Evolutionary conservation across 768 basidiomycete species (phyloP), one percentile per base, ranked within the genome.

Genomic region (Trametes coccinea): DNA sequence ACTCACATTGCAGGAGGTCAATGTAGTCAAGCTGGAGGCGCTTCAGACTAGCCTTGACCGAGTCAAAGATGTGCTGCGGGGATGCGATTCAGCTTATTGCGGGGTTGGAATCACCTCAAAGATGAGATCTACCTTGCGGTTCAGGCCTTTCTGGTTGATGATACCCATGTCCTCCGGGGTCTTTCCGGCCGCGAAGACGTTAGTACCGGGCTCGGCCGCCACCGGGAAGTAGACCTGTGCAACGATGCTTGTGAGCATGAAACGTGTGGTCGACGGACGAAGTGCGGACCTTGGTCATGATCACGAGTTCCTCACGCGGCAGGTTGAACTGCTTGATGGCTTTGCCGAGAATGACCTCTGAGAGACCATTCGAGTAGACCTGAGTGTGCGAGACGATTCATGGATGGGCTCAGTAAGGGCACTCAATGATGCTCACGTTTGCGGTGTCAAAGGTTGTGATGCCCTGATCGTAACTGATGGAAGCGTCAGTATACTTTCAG

Each of bases 1-100:
- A 57, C 78, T 62, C 66, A 79, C 87, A 88, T 76, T 92, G 90
- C 7, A 91, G 73, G 1, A 92, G 73, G 67, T 92, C 92, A 67
- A 93, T 79, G 63, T 91, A 90, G 53, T 92, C 90, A 30, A 90
- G 71, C 48, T 90, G 86, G 2, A 93, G 78, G 16, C 90, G 80
- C 69, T 87, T 73, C 60, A 92, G 72, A 47, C 84, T 84, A 14
- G 76, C 74, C 67, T 86, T 85, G 39, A 88, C 82, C 0, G 84
- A 76, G 37, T 86, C 87, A 65, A 93, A 92, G 41, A 92, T 90
- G 66, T 87, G 84, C 85, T 91, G 48, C 2, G 13, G 13, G 14
- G 13, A 43, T 7, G n/a, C 41, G 41, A 6, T 4, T 43, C 41
- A 43, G 41, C 14, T 14, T 13, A 8, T 8, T 13, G 39, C 39